Conservation (phyloP, 495 filamentous ascomycete species). For the Trichodelitschia bisporula region DNA sequence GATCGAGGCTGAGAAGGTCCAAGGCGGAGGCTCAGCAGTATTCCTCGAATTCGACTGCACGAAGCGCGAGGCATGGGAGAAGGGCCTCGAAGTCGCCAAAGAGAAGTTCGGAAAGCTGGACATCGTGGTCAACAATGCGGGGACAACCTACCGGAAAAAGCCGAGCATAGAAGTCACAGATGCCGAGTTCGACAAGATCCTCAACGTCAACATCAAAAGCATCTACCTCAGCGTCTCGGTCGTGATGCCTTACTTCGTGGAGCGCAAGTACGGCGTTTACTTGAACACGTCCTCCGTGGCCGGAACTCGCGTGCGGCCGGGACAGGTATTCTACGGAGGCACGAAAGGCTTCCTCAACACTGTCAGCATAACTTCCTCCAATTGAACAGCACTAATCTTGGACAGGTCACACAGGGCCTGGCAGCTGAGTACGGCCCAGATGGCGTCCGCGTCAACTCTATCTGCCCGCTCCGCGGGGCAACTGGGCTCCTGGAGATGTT, state of each 20-base stretch:
- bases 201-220: constrained; percentile 4
- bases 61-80: constrained; percentile 2
- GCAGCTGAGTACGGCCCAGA: constrained; percentile 1
- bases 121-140: constrained; percentile 5
- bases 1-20: neutral
- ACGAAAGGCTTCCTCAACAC: constrained; percentile 3
- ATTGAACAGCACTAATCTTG: neutral
- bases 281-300: constrained; percentile 3
- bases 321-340: constrained; percentile 3
- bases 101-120: constrained; percentile 4
- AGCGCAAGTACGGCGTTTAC: constrained; percentile 1
- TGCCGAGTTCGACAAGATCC: constrained; percentile 3
- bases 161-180: constrained; percentile 4
- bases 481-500: constrained; percentile 1
- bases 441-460: constrained; percentile 1
- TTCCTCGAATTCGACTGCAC: constrained; percentile 2
- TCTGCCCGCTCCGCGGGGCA: neutral
- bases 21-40: neutral
- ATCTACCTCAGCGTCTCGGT: constrained; percentile 2
- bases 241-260: constrained; percentile 4
- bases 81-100: constrained; percentile 1
- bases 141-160: constrained; percentile 4
- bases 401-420: constrained; percentile 1
- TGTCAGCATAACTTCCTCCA: neutral
- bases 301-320: constrained; percentile 1